Percentiles rank a stretch among this genome's conserved stretches.
phyloP scores from a whole-genome alignment of 129 eudicot species.

The Tagetes patula region DNA sequence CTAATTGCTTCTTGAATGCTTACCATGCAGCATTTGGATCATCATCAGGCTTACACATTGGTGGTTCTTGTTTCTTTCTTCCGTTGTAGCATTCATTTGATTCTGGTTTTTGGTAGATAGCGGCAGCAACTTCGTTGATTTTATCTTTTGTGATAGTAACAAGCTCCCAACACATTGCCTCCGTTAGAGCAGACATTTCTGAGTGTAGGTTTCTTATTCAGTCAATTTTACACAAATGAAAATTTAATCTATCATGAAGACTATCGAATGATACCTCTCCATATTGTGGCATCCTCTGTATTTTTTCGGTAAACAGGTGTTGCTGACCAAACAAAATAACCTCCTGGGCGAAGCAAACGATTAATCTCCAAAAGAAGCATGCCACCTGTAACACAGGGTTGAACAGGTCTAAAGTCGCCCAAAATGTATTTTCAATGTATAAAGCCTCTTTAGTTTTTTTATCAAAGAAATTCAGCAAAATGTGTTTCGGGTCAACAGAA shows the following conservation, averaged over 20 bases:
- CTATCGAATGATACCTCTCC: slow-evolving; percentile 52
- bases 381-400: slow-evolving; percentile 46
- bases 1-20: slow-evolving; percentile 13
- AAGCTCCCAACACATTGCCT: slow-evolving; percentile 92
- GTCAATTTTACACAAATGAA: background rate
- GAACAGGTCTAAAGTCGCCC: background rate
- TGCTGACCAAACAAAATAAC: slow-evolving; percentile 87
- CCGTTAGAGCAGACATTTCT: slow-evolving; percentile 77
- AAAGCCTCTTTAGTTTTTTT: background rate
- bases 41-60: slow-evolving; percentile 75
- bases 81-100: slow-evolving; percentile 72
- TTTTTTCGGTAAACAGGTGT: slow-evolving; percentile 87
- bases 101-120: slow-evolving; percentile 75
- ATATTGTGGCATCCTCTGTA: slow-evolving; percentile 73
- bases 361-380: slow-evolving; percentile 76
- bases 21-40: slow-evolving; percentile 97
- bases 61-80: slow-evolving; percentile 61
- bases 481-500: background rate
- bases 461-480: background rate
- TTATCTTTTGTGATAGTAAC: slow-evolving; percentile 69
- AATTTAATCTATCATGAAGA: background rate
- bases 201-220: slow-evolving; percentile 12
- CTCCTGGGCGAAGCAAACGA: slow-evolving; percentile 88
- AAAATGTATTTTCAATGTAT: background rate
- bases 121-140: slow-evolving; percentile 61